Base-by-base conservation (phyloP, 805 yeast species). In the Ogataea methylovora region DNA sequence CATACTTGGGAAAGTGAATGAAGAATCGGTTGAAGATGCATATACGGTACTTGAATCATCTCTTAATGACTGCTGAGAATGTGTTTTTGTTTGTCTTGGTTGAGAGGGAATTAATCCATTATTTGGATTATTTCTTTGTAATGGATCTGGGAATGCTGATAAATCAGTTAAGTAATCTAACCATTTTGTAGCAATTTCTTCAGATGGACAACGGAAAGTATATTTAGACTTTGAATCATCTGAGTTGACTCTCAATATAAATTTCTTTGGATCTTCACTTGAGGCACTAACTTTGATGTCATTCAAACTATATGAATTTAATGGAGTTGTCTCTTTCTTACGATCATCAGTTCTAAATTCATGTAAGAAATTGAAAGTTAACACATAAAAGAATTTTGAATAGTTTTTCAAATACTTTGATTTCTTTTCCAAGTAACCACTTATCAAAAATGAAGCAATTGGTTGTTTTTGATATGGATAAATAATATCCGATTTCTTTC, bases 351-450 rank as follows among this genome's bases (percentile, higher is more conserved):
- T 58, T 47, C 71, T 75, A 56, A 79, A 80, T 52, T 80, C 86
- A 54, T 79, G 86, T 25, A 80, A 52, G 41, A 66, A 79, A 47
- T 74, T 76, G 46, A 81, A 74, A 5, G 86, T 78, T 37, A 80
- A 61, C 11, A 80, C 82, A 44, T 76, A 80, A 65, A 75, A 79
- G 26, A 77, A 76, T 42, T 69, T 67, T 3, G 75, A 65, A 53
- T 78, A 77, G 33, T 72, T 73, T 54, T 76, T 76, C 43, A 77
- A 55, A 44, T 66, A 71, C 50, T 79, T 78, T 23, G 80, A 71
- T 51, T 79, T 71, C 52, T 79, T 72, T 40, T 71, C 73, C 40
- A 80, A 54, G 39, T 57, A 64, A 0, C 86, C 86, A 30, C 77
- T 74, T 40, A 76, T 60, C 15, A 80, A 66, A 53, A 69, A 73